A percentile compares a stretch with the other conserved stretches of the same genome.
These are phyloP conservation scores for Esteya vermicola DNA, from an alignment of 2,329 filamentous ascomycete species.

Conservation along the genomic window DNA sequence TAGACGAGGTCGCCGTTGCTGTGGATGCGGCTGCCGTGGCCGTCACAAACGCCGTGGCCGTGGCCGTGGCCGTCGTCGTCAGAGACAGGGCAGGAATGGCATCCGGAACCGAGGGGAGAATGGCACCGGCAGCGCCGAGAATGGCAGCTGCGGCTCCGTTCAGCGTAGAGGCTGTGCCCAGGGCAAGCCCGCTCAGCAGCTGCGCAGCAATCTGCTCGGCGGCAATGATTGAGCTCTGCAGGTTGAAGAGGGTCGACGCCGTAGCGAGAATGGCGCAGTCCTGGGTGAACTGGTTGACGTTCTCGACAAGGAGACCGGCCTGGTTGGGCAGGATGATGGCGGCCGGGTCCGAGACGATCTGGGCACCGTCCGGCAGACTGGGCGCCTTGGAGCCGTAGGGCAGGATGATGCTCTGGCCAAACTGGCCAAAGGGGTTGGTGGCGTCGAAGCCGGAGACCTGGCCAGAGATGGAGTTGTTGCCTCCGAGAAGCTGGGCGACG, in stretches of 20 bases:
- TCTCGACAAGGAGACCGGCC: conserved; percentile 19
- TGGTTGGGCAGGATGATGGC: conserved; percentile 22
- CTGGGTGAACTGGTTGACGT: conserved; percentile 16
- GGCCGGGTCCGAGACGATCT: conserved; percentile 22
- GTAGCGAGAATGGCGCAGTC: conserved; percentile 18
- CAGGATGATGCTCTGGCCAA: conserved; percentile 20
- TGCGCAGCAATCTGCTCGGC: conserved; percentile 16
- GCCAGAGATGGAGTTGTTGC: conserved; percentile 1
- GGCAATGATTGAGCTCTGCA: conserved; percentile 13
- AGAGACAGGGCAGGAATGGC: too few relatives aligned
- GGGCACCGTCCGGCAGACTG: conserved; percentile 13
- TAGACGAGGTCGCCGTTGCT: background rate
- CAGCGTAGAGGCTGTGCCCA: conserved; percentile 8
- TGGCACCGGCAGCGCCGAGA: background rate
- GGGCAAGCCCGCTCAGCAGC: conserved; percentile 13
- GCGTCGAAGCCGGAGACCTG: conserved; percentile 15
- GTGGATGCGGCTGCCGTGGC: background rate
- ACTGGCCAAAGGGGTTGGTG: conserved; percentile 18
- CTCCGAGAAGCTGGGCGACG: conserved; percentile 5
- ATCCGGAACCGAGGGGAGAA: too few relatives aligned
- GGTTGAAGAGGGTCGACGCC: conserved; percentile 16
- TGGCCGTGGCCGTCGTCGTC: too few relatives aligned
- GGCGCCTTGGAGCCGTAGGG: conserved; percentile 18
- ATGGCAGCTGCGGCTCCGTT: conserved; percentile 7
- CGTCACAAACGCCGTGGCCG: background rate